Conservation (phyloP, 306 rosid species). For the Quercus suber region DNA sequence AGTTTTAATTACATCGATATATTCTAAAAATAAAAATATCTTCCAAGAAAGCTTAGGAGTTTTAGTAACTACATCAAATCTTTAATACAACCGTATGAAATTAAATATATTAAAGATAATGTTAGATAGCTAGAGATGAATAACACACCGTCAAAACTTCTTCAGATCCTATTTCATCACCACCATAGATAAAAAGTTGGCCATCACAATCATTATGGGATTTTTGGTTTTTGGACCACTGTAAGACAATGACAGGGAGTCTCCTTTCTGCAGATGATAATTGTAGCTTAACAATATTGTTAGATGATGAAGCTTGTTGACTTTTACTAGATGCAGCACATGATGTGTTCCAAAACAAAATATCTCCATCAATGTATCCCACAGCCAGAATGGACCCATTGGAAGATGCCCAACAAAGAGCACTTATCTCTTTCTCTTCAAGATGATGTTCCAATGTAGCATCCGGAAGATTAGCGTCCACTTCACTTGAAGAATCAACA, state of each 20-base stretch:
- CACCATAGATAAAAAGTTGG: constrained; percentile 90
- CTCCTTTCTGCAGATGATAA: constrained; percentile 77
- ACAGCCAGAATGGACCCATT: constrained; percentile 85
- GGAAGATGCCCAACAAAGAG: constrained; percentile 97
- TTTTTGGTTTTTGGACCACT: constrained; percentile 65
- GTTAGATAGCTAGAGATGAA: constrained; percentile 20
- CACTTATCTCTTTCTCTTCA: constrained; percentile 93
- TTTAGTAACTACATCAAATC: background rate
- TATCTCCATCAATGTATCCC: constrained; percentile 94
- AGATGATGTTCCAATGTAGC: constrained; percentile 46
- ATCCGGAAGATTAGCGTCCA: constrained; percentile 26
- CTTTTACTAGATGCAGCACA: constrained; percentile 51
- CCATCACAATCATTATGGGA: constrained; percentile 65
- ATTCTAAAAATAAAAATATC: background rate
- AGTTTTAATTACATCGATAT: background rate
- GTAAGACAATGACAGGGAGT: constrained; percentile 86
- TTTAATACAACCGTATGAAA: constrained; percentile 5
- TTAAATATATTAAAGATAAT: constrained; percentile 6
- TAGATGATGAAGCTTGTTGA: constrained; percentile 44
- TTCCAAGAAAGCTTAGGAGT: background rate
- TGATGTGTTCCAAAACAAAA: constrained; percentile 81
- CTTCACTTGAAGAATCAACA: constrained; percentile 43
- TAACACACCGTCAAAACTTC: constrained; percentile 94
- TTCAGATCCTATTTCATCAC: constrained; percentile 95
- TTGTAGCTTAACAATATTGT: constrained; percentile 74